Conservation (phyloP, 2,329 filamentous ascomycete genomes). For the Zalaria obscura region DNA sequence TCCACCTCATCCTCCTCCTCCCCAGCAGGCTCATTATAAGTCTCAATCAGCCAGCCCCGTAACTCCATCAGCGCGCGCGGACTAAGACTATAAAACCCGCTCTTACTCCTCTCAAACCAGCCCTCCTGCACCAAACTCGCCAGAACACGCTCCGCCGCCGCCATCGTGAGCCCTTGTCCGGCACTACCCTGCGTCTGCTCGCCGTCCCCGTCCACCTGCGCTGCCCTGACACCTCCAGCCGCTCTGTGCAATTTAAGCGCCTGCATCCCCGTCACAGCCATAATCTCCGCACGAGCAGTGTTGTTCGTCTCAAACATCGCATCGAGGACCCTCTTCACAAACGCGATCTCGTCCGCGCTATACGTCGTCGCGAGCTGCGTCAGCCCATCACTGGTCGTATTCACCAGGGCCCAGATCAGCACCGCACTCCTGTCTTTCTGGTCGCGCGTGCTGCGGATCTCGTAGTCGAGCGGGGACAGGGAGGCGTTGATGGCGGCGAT, state of each 20-base stretch:
- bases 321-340: slow-evolving; percentile 76
- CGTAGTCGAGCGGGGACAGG: slow-evolving; percentile 70
- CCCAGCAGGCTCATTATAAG: slow-evolving; percentile 65
- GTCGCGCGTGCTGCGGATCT: slow-evolving; percentile 63
- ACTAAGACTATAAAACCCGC: slow-evolving; percentile 61
- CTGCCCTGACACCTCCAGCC: slow-evolving; percentile 19
- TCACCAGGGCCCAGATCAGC: slow-evolving; percentile 72
- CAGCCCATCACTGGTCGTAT: slow-evolving; percentile 69
- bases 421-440: slow-evolving; percentile 37
- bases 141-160: slow-evolving; percentile 63
- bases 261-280: slow-evolving; percentile 69
- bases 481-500: slow-evolving; percentile 56
- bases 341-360: slow-evolving; percentile 72
- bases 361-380: slow-evolving; percentile 79
- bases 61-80: slow-evolving; percentile 75
- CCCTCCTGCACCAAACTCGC: slow-evolving; percentile 58
- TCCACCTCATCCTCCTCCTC: slow-evolving; percentile 31
- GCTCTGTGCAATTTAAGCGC: slow-evolving; percentile 53
- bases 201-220: slow-evolving; percentile 9
- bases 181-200: slow-evolving; percentile 9
- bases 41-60: slow-evolving; percentile 67
- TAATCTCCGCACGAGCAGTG: slow-evolving; percentile 71
- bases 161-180: slow-evolving; percentile 48
- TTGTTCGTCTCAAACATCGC: slow-evolving; percentile 82
- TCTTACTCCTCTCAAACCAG: slow-evolving; percentile 66